Evolutionary conservation across 2,329 filamentous ascomycete genomes (phyloP).

Genomic region (Catunica adiposa): DNA sequence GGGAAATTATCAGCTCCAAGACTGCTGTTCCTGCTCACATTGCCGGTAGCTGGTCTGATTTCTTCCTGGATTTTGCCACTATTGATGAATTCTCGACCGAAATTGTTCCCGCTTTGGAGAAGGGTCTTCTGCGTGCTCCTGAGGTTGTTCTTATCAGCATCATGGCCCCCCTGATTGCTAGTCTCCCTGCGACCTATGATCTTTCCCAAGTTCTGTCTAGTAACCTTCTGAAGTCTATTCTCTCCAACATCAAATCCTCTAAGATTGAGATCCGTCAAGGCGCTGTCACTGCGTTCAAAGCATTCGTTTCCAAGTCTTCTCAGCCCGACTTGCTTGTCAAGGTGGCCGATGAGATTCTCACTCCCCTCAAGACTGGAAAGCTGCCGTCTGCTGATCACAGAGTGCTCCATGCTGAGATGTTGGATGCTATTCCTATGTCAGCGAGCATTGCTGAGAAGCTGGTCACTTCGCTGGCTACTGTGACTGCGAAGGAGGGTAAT

Average conservation of each 20-base stretch:
- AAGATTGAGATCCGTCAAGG: constrained; percentile 63
- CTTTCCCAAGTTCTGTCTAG: constrained; percentile 56
- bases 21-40: constrained; percentile 54
- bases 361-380: constrained; percentile 68
- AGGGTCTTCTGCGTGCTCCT: constrained; percentile 72
- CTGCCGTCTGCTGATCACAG: constrained; percentile 73
- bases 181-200: constrained; percentile 56
- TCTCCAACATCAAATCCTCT: constrained; percentile 85
- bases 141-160: constrained; percentile 76
- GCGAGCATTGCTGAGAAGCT: constrained; percentile 48
- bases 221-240: constrained; percentile 66
- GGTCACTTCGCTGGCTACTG: constrained; percentile 45
- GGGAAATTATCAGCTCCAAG: constrained; percentile 72
- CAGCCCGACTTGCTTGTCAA: constrained; percentile 44
- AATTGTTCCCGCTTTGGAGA: constrained; percentile 69
- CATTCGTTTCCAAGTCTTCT: constrained; percentile 44
- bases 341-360: constrained; percentile 60
- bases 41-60: constrained; percentile 57
- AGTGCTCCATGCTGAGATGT: constrained; percentile 64
- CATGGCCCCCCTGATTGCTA: constrained; percentile 52
- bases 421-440: constrained; percentile 47
- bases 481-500: constrained; percentile 73
- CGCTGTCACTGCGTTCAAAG: constrained; percentile 56
- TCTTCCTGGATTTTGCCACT: constrained; percentile 61
- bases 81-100: constrained; percentile 59